These are phyloP conservation scores for Xylariaceae sp. DNA, from an alignment of 2,329 filamentous ascomycete genomes.

Conservation along the genomic window DNA sequence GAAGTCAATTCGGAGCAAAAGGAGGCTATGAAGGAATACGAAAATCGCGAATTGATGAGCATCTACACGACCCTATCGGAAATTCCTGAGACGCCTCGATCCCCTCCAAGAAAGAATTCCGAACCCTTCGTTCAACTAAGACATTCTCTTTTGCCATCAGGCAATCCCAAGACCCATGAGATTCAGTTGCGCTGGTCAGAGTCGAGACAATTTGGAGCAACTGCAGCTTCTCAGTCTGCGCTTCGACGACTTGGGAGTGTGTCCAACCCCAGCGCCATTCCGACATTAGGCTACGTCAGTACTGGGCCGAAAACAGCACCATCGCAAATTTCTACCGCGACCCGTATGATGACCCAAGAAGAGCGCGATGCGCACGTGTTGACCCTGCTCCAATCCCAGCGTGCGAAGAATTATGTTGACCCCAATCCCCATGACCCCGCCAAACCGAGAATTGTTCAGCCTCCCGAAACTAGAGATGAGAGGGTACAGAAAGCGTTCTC, in stretches of 20 bases:
- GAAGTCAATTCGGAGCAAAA: constrained; percentile 62
- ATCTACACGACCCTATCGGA: constrained; percentile 61
- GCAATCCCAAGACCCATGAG: constrained; percentile 54
- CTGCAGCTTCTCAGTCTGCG: constrained; percentile 52
- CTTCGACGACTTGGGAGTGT: constrained; percentile 49
- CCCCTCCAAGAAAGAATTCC: constrained; percentile 50
- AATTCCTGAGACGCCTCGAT: constrained; percentile 64
- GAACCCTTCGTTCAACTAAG: constrained; percentile 37
- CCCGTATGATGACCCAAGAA: constrained; percentile 45
- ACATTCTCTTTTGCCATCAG: constrained; percentile 47
- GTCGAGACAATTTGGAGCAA: constrained; percentile 49
- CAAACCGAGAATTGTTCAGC: constrained; percentile 41
- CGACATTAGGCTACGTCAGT: neutral
- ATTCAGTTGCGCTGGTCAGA: constrained; percentile 58
- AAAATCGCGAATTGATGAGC: constrained; percentile 67
- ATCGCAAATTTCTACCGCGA: constrained; percentile 30
- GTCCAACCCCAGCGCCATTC: neutral
- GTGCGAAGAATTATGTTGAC: constrained; percentile 52
- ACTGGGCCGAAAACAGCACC: neutral
- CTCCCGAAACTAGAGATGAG: constrained; percentile 51
- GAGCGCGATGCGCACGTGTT: constrained; percentile 49
- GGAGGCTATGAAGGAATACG: constrained; percentile 61
- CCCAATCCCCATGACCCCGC: constrained; percentile 48
- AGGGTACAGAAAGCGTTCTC: constrained; percentile 52
- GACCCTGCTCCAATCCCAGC: constrained; percentile 52